Base-by-base conservation (phyloP, 2,329 filamentous ascomycete species). In the Fusarium paranaense region DNA sequence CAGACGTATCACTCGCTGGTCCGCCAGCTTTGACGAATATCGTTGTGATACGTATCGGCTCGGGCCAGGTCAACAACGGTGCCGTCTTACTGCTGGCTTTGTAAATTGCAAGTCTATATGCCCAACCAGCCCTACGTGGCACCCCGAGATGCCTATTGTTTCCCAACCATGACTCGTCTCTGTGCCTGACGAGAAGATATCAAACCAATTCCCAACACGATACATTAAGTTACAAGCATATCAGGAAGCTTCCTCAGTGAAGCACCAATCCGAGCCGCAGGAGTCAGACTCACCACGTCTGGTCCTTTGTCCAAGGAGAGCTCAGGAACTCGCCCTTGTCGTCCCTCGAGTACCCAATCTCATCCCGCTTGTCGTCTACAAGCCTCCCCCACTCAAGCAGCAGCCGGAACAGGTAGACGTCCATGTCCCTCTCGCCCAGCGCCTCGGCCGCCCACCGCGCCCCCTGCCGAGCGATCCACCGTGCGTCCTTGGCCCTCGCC, bases 401-500 rank as follows among this genome's bases (percentile, higher is more conserved):
- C 69, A 97, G 80, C 56, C 94, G 85, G 79, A 95, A 97, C 77
- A 96, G 86, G 78, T 97, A 97, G 11, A 95, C 88, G 81, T 95
- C 92, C 89, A 93, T 94, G 78, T 97, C 94, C 80, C 92, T 92
- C 76, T 89, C 90, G 68, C 92, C 85, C 20, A 95, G 76, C 14
- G 89, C 92, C 79, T 86, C 86, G 8, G 84, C 83, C 3, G 90
- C 90, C 93, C 93, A 95, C 67, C 87, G 86, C 61, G 87, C 85
- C 1, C 93, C 93, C 71, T 91, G 84, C 65, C 90, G 86, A 5
- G 92, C 90, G 76, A 95, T 94, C 86, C 88, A 90, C 79, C 86
- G 83, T 10, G 86, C 92, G 71, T 93, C 90, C 13, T 85, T 70
- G 33, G 45, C 47, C 68, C 89, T 86, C 6, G 81, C 83, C 50